Evolutionary conservation across 176 grass and related monocot genomes (phyloP).

Genomic region (Zizania latifolia): DNA sequence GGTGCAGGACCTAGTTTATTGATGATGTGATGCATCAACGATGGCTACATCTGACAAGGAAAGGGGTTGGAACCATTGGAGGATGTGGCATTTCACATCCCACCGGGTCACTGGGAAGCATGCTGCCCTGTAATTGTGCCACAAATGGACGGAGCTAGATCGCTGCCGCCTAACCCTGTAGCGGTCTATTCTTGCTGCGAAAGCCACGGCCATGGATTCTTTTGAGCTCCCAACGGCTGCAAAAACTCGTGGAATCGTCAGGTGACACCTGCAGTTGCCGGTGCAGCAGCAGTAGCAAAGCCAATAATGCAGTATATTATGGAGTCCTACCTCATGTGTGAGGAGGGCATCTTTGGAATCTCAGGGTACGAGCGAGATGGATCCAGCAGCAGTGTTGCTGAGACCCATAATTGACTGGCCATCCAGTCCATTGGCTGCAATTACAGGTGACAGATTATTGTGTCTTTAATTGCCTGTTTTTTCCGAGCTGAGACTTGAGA

Average conservation of each 20-base stretch:
- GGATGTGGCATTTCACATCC: constrained; percentile 17
- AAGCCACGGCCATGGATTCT: constrained; percentile 23
- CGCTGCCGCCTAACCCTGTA: constrained; percentile 7
- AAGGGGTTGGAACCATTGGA: constrained; percentile 26
- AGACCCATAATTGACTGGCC: constrained; percentile 2
- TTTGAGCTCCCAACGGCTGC: constrained; percentile 16
- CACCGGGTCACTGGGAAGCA: constrained; percentile 4
- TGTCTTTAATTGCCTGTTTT: constrained; percentile 10
- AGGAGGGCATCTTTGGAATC: background rate
- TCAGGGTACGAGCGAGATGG: background rate
- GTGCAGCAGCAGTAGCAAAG: constrained; percentile 17
- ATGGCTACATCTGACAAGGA: constrained; percentile 14
- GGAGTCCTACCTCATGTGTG: background rate
- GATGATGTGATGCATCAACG: background rate
- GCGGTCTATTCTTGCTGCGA: constrained; percentile 16
- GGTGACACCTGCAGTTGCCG: constrained; percentile 40
- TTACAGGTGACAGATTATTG: constrained; percentile 6
- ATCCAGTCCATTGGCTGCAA: background rate
- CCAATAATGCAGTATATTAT: constrained; percentile 38
- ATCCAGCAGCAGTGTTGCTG: constrained; percentile 19
- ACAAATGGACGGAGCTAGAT: constrained; percentile 40
- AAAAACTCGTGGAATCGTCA: background rate
- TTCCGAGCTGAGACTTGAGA: background rate
- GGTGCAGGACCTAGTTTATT: background rate
- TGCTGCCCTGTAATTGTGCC: constrained; percentile 27